These are phyloP conservation scores for Aspergillus piperis DNA, from an alignment of 2,329 filamentous ascomycete genomes.

Conservation along the genomic window DNA sequence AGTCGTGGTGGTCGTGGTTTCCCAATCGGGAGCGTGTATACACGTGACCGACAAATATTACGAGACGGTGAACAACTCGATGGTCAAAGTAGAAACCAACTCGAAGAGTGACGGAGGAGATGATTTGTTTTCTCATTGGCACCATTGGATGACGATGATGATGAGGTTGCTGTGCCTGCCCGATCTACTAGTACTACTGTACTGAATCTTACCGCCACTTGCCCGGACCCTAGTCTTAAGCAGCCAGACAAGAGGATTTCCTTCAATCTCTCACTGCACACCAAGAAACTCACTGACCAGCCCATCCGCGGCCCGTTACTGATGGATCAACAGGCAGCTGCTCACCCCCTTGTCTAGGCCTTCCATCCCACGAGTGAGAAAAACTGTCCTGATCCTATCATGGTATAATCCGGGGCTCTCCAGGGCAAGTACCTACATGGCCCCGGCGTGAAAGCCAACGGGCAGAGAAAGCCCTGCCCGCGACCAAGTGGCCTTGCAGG, in stretches of 20 bases:
- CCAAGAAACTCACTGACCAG: neutral
- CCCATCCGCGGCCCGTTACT: neutral
- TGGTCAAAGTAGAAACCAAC: neutral
- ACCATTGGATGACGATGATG: neutral
- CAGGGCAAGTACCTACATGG: slow-evolving; percentile 23
- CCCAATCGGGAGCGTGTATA: neutral
- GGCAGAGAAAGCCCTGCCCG: slow-evolving; percentile 8
- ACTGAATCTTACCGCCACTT: slow-evolving; percentile 5
- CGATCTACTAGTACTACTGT: neutral
- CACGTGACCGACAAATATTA: neutral
- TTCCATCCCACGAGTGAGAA: neutral
- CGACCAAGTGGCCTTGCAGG: slow-evolving; percentile 30
- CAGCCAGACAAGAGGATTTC: neutral
- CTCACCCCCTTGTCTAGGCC: slow-evolving; percentile 9
- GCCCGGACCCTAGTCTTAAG: neutral
- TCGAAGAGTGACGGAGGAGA: slow-evolving; percentile 4
- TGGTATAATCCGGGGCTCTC: slow-evolving; percentile 8
- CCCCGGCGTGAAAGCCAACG: slow-evolving; percentile 15
- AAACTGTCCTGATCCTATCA: slow-evolving; percentile 15
- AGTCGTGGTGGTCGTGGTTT: neutral
- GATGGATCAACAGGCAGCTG: slow-evolving; percentile 7
- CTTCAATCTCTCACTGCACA: neutral
- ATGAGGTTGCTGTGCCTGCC: neutral
- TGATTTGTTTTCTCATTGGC: neutral
- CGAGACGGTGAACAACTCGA: neutral